Conservation (phyloP, 2,329 filamentous ascomycete species). For the Aspergillus vadensis region DNA sequence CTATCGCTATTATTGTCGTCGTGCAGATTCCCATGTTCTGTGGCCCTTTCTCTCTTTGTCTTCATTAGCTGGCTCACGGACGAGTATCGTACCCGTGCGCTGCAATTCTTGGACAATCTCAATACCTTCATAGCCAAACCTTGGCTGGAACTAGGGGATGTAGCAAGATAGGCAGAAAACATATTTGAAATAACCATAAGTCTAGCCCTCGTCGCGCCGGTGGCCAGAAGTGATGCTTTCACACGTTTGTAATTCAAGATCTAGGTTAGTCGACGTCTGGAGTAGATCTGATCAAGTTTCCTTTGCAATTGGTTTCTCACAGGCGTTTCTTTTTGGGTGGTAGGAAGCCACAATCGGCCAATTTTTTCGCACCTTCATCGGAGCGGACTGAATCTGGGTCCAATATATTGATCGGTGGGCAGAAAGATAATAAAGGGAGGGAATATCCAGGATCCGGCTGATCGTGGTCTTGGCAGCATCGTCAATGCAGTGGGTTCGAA, state of each 20-base stretch:
- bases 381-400: background rate
- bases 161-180: background rate
- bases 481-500: conserved; percentile 9
- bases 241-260: conserved; percentile 2
- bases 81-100: background rate
- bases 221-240: background rate
- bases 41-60: background rate
- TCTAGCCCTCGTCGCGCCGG: background rate
- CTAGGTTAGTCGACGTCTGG: background rate
- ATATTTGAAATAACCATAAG: background rate
- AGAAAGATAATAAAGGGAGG: conserved; percentile 2
- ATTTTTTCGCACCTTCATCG: background rate
- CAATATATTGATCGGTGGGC: conserved; percentile 8
- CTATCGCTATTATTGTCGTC: background rate
- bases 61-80: background rate
- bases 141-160: background rate
- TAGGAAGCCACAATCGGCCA: background rate
- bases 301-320: background rate
- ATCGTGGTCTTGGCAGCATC: conserved; percentile 12
- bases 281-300: background rate
- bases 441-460: conserved; percentile 3
- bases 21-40: background rate
- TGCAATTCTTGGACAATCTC: background rate
- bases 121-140: background rate
- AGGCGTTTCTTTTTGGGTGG: background rate